Conservation (phyloP, 2,329 filamentous ascomycete species). For the Balansia obtecta region DNA sequence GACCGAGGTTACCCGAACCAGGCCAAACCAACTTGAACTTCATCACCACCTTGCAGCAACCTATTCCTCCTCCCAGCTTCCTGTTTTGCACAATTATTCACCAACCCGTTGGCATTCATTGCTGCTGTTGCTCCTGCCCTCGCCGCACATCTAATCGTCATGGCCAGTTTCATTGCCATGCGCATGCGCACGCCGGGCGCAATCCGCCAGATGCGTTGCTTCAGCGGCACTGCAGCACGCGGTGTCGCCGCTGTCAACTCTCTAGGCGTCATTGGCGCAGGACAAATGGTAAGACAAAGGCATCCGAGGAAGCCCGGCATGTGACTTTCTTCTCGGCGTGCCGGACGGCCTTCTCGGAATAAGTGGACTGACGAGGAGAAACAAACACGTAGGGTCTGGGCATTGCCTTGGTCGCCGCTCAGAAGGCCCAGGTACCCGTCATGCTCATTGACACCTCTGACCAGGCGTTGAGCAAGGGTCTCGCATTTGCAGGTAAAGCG, state of each 20-base stretch:
- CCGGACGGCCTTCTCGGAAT: neutral
- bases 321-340: neutral
- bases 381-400: conserved; percentile 59
- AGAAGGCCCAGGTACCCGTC: conserved; percentile 72
- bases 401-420: conserved; percentile 87
- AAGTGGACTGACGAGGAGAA: neutral
- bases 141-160: conserved; percentile 13
- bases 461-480: conserved; percentile 73
- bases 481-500: conserved; percentile 67
- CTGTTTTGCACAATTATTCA: neutral
- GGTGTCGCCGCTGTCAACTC: conserved; percentile 65
- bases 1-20: conserved; percentile 32
- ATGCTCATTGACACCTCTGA: conserved; percentile 76
- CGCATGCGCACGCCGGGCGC: conserved; percentile 23
- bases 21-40: conserved; percentile 6
- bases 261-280: conserved; percentile 84
- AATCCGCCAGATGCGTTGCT: conserved; percentile 38
- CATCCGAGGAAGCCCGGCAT: neutral
- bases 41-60: conserved; percentile 7
- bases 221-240: conserved; percentile 54
- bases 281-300: conserved; percentile 68
- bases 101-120: neutral
- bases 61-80: conserved; percentile 1
- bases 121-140: neutral
- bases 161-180: conserved; percentile 26